These are phyloP conservation scores for Yamadazyma takamatsuzukensis DNA, from an alignment of 805 yeast species.

Conservation along the genomic window DNA sequence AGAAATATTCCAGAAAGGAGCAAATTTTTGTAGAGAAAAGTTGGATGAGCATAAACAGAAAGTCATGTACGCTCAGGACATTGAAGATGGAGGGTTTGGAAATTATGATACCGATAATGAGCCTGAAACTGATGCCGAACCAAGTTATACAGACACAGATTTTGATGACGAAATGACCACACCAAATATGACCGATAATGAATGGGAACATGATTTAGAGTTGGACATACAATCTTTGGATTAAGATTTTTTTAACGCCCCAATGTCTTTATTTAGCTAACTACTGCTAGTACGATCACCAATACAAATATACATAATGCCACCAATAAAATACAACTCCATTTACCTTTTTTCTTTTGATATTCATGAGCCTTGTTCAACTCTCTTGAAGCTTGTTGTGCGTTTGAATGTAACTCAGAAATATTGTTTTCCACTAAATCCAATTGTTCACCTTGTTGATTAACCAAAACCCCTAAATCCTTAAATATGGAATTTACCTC, in stretches of 20 bases:
- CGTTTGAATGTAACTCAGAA: constrained; percentile 55
- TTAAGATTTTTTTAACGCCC: background rate
- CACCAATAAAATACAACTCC: constrained; percentile 65
- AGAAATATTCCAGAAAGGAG: constrained; percentile 24
- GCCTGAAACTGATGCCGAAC: constrained; percentile 3
- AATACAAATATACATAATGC: constrained; percentile 57
- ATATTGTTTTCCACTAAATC: constrained; percentile 83
- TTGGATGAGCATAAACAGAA: constrained; percentile 5
- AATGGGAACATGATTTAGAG: constrained; percentile 9
- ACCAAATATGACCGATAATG: constrained; percentile 8
- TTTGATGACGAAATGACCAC: constrained; percentile 6
- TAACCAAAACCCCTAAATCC: constrained; percentile 73
- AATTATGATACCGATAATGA: constrained; percentile 5
- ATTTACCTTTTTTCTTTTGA: constrained; percentile 65
- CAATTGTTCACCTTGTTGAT: constrained; percentile 80
- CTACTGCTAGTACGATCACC: constrained; percentile 52
- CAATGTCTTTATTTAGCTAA: constrained; percentile 29
- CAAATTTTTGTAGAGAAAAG: constrained; percentile 21
- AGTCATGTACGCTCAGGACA: constrained; percentile 7
- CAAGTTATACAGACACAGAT: background rate
- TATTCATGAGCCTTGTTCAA: constrained; percentile 70
- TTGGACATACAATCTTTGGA: constrained; percentile 8
- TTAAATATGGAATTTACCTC: constrained; percentile 85
- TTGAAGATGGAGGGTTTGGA: constrained; percentile 6
- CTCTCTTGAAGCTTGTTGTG: constrained; percentile 69